phyloP scores from a whole-genome alignment of 345 rosid species.

The Schrenkiella parvula region DNA sequence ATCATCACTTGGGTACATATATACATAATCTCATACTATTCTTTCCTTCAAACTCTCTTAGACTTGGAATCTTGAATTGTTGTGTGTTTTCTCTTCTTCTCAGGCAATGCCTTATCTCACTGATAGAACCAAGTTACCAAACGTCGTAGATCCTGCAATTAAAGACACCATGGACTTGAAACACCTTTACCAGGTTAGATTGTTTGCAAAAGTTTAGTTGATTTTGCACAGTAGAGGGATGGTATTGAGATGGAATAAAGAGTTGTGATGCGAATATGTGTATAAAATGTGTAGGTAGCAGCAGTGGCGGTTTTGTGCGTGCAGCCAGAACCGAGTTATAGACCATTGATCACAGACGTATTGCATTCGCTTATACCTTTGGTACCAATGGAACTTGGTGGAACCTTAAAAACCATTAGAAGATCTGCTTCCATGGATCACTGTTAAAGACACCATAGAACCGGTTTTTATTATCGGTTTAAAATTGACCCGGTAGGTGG shows the following conservation, averaged over 20 bases:
- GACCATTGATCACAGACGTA: slow-evolving; percentile 86
- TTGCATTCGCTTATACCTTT: slow-evolving; percentile 87
- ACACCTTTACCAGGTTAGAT: slow-evolving; percentile 85
- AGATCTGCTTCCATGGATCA: slow-evolving; percentile 24
- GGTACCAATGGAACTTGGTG: slow-evolving; percentile 80
- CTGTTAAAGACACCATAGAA: slow-evolving; percentile 8
- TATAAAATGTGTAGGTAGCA: slow-evolving; percentile 59
- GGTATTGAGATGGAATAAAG: not conserved
- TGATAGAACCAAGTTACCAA: slow-evolving; percentile 80
- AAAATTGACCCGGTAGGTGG: not conserved
- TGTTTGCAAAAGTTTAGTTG: not conserved
- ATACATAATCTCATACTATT: not conserved
- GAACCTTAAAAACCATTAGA: slow-evolving; percentile 46
- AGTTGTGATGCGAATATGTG: not conserved
- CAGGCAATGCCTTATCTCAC: slow-evolving; percentile 99
- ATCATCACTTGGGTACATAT: slow-evolving; percentile 85
- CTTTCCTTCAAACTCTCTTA: not conserved
- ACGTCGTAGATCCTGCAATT: slow-evolving; percentile 75
- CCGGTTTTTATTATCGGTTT: slow-evolving; percentile 6
- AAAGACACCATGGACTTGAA: slow-evolving; percentile 73
- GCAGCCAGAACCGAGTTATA: slow-evolving; percentile 90
- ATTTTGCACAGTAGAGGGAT: not conserved
- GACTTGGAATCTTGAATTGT: slow-evolving; percentile 20
- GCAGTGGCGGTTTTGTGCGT: slow-evolving; percentile 92
- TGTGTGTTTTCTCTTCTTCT: not conserved